Conservation (phyloP, 2,329 filamentous ascomycete species). For the Massarina eburnea region DNA sequence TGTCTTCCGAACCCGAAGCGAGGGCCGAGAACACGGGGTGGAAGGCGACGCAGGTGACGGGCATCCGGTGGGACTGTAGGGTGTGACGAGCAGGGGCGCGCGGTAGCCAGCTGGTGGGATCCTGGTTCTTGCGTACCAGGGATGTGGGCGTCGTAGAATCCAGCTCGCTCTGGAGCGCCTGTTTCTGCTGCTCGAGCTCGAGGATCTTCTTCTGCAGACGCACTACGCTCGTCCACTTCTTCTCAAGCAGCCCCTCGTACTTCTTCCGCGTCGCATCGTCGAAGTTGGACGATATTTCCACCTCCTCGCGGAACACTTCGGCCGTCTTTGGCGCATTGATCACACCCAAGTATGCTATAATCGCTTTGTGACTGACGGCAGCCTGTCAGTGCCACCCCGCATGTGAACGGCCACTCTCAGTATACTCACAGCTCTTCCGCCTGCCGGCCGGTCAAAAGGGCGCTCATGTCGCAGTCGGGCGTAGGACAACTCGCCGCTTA, state of each 20-base stretch:
- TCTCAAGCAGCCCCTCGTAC: conserved; percentile 91
- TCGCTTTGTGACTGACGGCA: conserved; percentile 76
- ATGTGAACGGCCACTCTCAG: neutral
- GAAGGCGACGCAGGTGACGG: conserved; percentile 87
- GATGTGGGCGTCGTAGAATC: conserved; percentile 81
- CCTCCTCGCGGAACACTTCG: conserved; percentile 72
- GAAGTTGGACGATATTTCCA: conserved; percentile 71
- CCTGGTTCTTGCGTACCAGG: conserved; percentile 76
- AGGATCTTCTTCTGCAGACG: conserved; percentile 97
- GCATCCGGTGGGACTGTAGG: conserved; percentile 77
- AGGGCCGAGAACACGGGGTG: conserved; percentile 89
- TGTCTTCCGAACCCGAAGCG: conserved; percentile 88
- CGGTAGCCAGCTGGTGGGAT: conserved; percentile 86
- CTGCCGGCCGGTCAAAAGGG: conserved; percentile 75
- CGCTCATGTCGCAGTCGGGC: conserved; percentile 61
- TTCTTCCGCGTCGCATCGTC: conserved; percentile 85
- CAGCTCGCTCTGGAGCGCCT: conserved; percentile 76
- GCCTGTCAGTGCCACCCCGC: conserved; percentile 13
- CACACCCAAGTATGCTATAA: conserved; percentile 82
- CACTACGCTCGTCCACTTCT: conserved; percentile 98
- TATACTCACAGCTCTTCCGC: conserved; percentile 80
- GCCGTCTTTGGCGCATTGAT: conserved; percentile 71
- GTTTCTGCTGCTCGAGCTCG: conserved; percentile 80
- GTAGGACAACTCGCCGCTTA: conserved; percentile 21
- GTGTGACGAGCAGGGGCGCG: conserved; percentile 77